Percentiles rank a stretch among this genome's conserved stretches.
These are phyloP conservation scores for Botrytis elliptica DNA, from an alignment of 2,329 filamentous ascomycete species.

Conservation along the genomic window DNA sequence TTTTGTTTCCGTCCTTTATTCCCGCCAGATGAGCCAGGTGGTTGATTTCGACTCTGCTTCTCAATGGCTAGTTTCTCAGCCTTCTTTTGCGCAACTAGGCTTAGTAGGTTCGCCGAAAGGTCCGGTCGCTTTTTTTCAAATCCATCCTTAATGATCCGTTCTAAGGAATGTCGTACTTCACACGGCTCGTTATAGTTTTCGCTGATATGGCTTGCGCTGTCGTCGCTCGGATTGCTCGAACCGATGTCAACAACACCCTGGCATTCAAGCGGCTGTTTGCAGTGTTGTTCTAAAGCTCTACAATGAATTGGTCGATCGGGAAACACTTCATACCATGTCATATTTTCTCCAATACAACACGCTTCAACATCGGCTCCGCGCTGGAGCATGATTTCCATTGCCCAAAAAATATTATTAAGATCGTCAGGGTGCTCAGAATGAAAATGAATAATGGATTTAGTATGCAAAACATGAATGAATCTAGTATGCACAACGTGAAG, in stretches of 20 bases:
- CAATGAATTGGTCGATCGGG: rapidly evolving
- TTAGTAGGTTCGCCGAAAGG: background rate
- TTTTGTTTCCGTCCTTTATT: background rate
- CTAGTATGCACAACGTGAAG: background rate
- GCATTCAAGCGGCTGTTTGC: too few relatives aligned
- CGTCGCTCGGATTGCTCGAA: too few relatives aligned
- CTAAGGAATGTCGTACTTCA: too few relatives aligned
- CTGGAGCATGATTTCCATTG: background rate
- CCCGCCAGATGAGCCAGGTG: background rate
- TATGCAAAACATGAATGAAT: too few relatives aligned
- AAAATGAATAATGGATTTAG: too few relatives aligned
- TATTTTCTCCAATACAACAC: too few relatives aligned
- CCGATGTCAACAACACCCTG: too few relatives aligned
- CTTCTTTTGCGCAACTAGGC: background rate
- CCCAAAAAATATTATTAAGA: background rate
- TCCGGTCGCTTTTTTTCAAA: background rate
- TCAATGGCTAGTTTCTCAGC: background rate
- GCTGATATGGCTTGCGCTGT: too few relatives aligned
- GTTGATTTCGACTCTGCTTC: background rate
- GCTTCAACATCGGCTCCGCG: background rate
- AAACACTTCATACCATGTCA: too few relatives aligned
- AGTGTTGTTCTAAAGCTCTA: too few relatives aligned
- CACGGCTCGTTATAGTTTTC: too few relatives aligned
- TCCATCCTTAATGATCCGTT: too few relatives aligned
- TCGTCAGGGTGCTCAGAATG: rapidly evolving